A percentile compares a stretch with the other conserved stretches of the same genome.
These are phyloP conservation scores for Aspergillus tamarii DNA, from an alignment of 2,329 filamentous ascomycete species.

Conservation along the genomic window DNA sequence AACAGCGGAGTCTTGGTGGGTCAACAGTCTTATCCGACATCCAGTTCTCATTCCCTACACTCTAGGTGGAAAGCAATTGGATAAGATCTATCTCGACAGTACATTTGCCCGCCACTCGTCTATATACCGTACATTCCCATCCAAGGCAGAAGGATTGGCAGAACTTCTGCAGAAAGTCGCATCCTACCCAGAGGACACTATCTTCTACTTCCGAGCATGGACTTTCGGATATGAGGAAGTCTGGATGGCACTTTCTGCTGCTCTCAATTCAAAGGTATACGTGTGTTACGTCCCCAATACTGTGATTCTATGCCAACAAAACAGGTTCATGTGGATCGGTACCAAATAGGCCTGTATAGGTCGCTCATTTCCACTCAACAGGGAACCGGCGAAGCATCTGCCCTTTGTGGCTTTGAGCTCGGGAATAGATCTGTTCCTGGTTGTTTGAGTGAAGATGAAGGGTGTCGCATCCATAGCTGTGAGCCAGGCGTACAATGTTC, in stretches of 20 bases:
- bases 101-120: constrained; percentile 66
- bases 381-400: constrained; percentile 62
- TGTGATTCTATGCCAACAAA: constrained; percentile 14
- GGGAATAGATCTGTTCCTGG: constrained; percentile 73
- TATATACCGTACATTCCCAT: constrained; percentile 56
- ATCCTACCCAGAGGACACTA: constrained; percentile 70
- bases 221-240: constrained; percentile 94
- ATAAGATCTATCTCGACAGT: constrained; percentile 88
- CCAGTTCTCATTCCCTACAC: constrained; percentile 77
- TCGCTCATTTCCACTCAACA: constrained; percentile 57
- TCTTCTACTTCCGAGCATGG: constrained; percentile 87
- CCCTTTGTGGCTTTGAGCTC: constrained; percentile 72
- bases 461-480: constrained; percentile 79
- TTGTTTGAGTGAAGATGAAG: constrained; percentile 68
- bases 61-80: constrained; percentile 65
- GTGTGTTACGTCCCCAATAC: neutral
- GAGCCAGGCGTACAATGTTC: constrained; percentile 65
- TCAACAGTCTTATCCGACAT: constrained; percentile 71
- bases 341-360: constrained; percentile 74
- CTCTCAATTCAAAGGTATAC: constrained; percentile 65
- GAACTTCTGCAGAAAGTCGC: constrained; percentile 73
- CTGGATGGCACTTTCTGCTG: constrained; percentile 77
- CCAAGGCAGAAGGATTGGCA: constrained; percentile 73
- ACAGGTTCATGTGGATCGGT: constrained; percentile 79
- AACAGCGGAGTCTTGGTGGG: constrained; percentile 77